Conservation (phyloP, 2,329 filamentous ascomycete genomes). For the Microdochium bolleyi region DNA sequence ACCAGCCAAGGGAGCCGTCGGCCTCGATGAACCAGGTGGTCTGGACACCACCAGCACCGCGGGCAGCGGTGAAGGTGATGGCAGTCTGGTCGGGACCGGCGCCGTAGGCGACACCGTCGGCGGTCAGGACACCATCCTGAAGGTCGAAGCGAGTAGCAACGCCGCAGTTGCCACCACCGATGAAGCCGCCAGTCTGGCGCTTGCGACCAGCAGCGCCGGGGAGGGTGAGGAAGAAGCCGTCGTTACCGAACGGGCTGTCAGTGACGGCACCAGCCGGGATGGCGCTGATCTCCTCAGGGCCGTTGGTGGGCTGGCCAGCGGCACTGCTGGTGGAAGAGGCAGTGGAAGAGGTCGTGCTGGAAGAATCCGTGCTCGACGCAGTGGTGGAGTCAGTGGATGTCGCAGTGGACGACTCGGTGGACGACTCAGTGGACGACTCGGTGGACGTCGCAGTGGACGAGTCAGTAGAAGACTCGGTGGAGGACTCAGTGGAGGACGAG, state of each 20-base stretch:
- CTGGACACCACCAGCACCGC: conserved; percentile 3
- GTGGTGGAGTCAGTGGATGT: not conserved
- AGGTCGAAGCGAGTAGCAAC: conserved; percentile 14
- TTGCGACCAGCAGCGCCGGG: not conserved
- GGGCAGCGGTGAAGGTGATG: conserved; percentile 8
- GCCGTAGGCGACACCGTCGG: conserved; percentile 2
- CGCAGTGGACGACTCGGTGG: no score
- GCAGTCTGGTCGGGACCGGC: conserved; percentile 8
- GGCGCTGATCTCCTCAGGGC: conserved; percentile 9
- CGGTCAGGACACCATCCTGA: conserved; percentile 5
- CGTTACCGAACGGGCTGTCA: not conserved
- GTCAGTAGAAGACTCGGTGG: not conserved
- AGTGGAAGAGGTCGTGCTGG: not conserved
- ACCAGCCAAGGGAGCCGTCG: conserved; percentile 15
- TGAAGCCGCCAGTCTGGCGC: not conserved
- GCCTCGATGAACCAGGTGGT: conserved; percentile 9
- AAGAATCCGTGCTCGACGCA: not conserved
- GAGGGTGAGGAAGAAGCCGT: not conserved
- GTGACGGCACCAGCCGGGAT: conserved; percentile 2
- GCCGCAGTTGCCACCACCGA: conserved; percentile 6
- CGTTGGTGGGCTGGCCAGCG: conserved; percentile 4
- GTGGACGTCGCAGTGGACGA: not conserved
- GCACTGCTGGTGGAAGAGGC: conserved; percentile 3
- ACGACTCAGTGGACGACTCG: not conserved
- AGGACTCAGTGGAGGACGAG: not conserved